Conservation (phyloP, 148 eudicot species). For the Drosera capensis region DNA sequence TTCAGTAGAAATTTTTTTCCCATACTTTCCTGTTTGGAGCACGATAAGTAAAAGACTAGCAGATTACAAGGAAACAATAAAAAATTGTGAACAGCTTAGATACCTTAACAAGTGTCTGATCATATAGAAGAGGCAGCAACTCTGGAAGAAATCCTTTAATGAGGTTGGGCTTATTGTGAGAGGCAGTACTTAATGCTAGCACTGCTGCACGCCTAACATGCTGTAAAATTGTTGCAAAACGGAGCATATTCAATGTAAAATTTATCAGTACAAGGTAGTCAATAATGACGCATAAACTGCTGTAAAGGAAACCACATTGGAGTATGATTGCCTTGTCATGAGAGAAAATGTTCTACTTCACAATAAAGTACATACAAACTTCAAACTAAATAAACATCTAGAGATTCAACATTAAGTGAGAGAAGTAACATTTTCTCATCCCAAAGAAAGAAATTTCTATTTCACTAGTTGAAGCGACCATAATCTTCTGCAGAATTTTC, state of each 20-base stretch:
- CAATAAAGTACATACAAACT: too few species aligned
- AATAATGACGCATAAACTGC: too few species aligned
- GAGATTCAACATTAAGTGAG: too few species aligned
- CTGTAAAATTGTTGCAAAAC: constrained; percentile 26
- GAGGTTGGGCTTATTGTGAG: constrained; percentile 93
- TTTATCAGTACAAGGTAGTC: constrained; percentile 1
- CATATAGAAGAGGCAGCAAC: constrained; percentile 84
- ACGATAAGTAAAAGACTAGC: not conserved
- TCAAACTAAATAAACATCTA: too few species aligned
- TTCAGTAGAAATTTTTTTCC: too few species aligned
- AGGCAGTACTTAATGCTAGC: constrained; percentile 87
- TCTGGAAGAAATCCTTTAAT: constrained; percentile 90
- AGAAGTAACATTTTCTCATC: too few species aligned
- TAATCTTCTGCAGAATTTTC: too few species aligned
- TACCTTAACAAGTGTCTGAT: constrained; percentile 92
- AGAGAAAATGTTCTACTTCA: too few species aligned
- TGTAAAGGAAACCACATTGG: too few species aligned
- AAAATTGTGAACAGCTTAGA: not conserved
- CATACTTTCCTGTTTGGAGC: too few species aligned
- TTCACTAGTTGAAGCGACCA: too few species aligned
- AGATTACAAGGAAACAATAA: not conserved
- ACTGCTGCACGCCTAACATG: constrained; percentile 99
- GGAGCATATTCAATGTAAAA: not conserved
- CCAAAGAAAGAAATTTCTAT: too few species aligned
- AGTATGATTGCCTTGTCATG: not conserved